Percentiles rank a stretch among this genome's conserved stretches.
These are phyloP conservation scores for Lepidium sativum DNA, from an alignment of 345 rosid species.

Conservation along the genomic window DNA sequence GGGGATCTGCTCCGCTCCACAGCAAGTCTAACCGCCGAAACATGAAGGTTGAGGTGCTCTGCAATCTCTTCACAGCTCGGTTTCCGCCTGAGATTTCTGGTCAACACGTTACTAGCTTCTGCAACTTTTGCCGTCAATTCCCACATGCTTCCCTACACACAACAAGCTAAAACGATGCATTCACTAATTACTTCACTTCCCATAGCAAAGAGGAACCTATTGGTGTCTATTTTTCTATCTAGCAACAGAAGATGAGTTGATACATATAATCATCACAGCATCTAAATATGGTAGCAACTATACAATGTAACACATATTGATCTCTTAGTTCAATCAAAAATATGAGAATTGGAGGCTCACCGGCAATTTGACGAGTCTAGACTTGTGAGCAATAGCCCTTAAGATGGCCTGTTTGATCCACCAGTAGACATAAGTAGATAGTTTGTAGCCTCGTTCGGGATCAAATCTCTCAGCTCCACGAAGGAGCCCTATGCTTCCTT, in stretches of 20 bases:
- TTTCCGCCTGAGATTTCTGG: slow-evolving; percentile 24
- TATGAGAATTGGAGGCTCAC: slow-evolving; percentile 24
- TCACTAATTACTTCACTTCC: slow-evolving; percentile 39
- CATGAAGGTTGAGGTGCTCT: slow-evolving; percentile 31
- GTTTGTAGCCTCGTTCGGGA: slow-evolving; percentile 46
- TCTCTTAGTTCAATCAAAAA: not conserved
- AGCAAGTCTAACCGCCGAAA: slow-evolving; percentile 40
- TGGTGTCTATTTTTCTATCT: not conserved
- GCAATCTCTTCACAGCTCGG: slow-evolving; percentile 47
- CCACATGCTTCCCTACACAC: slow-evolving; percentile 46
- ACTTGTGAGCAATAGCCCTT: slow-evolving; percentile 39
- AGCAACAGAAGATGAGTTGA: not conserved
- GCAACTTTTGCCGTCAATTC: slow-evolving; percentile 38
- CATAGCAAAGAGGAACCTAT: not conserved
- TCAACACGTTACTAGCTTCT: slow-evolving; percentile 33
- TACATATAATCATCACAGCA: not conserved
- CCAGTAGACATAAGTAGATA: slow-evolving; percentile 57
- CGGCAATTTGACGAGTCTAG: slow-evolving; percentile 45
- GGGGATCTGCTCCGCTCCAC: slow-evolving; percentile 32
- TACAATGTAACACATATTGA: not conserved
- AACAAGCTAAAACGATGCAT: slow-evolving; percentile 41
- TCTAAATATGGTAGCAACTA: not conserved
- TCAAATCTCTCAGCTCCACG: slow-evolving; percentile 51
- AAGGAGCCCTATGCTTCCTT: slow-evolving; percentile 53
- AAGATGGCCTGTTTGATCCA: slow-evolving; percentile 58